phyloP scores from a whole-genome alignment of 176 grass and related monocot genomes.

The Rhipidocladum racemiflorum region DNA sequence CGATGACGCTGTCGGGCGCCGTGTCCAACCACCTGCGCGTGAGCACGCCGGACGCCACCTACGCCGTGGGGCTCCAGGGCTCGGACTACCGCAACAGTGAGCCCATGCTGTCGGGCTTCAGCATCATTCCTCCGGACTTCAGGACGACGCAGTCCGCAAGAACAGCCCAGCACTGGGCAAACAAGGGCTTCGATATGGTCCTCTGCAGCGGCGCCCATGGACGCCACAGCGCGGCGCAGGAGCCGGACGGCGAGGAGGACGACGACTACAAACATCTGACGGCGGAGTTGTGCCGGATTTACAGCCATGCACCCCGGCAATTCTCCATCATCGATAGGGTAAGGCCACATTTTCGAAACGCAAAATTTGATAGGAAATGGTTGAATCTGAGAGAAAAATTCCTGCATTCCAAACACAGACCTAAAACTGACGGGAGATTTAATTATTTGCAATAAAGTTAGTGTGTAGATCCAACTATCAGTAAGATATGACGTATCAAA shows the following conservation, averaged over 20 bases:
- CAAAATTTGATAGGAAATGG: not conserved
- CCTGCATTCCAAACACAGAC: not conserved
- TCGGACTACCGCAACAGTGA: slow-evolving; percentile 54
- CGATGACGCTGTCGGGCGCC: slow-evolving; percentile 45
- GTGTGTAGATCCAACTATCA: too few species aligned
- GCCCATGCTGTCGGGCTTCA: slow-evolving; percentile 52
- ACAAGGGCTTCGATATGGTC: slow-evolving; percentile 42
- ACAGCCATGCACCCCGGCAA: slow-evolving; percentile 56
- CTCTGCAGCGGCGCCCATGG: slow-evolving; percentile 10
- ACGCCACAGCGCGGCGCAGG: not conserved
- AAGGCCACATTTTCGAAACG: not conserved
- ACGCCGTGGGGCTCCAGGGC: slow-evolving; percentile 58
- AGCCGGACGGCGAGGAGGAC: slow-evolving; percentile 65
- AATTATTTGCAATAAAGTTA: too few species aligned
- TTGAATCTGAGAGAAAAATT: not conserved
- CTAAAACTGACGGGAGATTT: too few species aligned
- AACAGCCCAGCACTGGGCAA: not conserved
- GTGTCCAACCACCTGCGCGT: slow-evolving; percentile 74
- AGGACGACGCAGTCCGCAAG: not conserved
- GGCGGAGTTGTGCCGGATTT: slow-evolving; percentile 55
- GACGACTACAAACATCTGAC: slow-evolving; percentile 68
- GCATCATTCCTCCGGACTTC: slow-evolving; percentile 53
- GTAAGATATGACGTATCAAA: too few species aligned
- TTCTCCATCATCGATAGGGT: slow-evolving; percentile 80
- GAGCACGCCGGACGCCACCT: slow-evolving; percentile 83